phyloP scores from a whole-genome alignment of 768 basidiomycete genomes.

The Boletus rubropictus region DNA sequence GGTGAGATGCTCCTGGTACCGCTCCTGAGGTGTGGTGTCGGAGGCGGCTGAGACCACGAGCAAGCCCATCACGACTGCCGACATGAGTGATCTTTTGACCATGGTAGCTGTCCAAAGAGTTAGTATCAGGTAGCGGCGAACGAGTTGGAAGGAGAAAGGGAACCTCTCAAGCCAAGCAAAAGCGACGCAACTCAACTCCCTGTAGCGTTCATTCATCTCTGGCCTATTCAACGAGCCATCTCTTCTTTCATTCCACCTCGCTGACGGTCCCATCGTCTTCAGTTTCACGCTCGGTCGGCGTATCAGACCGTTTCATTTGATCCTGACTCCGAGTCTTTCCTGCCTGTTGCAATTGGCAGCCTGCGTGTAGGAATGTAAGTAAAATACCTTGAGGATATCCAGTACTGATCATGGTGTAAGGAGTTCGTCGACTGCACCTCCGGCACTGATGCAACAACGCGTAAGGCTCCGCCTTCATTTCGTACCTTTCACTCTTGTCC shows the following conservation, averaged over 20 bases:
- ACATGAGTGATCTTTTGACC: conserved; percentile 1
- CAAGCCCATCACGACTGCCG: conserved; percentile 8
- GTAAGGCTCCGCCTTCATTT: too few species aligned
- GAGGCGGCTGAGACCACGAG: conserved; percentile 6
- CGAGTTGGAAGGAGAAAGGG: too few species aligned
- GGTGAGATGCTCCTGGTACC: conserved; percentile 45
- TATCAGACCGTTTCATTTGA: background rate
- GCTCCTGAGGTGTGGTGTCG: conserved; percentile 19
- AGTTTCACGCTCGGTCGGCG: too few species aligned
- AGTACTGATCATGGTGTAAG: background rate
- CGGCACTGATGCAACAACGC: too few species aligned
- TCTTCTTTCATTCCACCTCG: too few species aligned
- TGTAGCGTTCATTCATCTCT: too few species aligned
- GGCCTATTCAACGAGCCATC: background rate
- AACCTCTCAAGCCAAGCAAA: background rate
- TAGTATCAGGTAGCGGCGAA: too few species aligned
- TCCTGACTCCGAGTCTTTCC: background rate
- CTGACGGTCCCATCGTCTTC: too few species aligned
- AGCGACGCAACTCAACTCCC: background rate
- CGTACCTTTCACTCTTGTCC: too few species aligned
- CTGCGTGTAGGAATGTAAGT: background rate
- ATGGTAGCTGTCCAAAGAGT: background rate
- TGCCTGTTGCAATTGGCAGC: too few species aligned
- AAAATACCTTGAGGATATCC: background rate
- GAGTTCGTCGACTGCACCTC: too few species aligned